phyloP scores from a whole-genome alignment of 768 basidiomycete genomes.

The Rhodotorula graminis region DNA sequence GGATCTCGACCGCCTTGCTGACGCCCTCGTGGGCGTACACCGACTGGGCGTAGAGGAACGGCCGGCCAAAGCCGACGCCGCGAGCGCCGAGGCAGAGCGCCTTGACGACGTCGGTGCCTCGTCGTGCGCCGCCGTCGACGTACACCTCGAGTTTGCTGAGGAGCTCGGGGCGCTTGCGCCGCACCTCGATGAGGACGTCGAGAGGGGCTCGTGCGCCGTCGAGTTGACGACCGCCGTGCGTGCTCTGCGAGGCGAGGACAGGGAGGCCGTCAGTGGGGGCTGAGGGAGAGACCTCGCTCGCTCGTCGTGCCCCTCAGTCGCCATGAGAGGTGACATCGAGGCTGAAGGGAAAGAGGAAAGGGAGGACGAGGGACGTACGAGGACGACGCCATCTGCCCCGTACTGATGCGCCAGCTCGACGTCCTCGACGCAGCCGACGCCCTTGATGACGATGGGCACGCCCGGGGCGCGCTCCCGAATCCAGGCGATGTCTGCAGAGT shows the following conservation, averaged over 20 bases:
- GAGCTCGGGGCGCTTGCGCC: constrained; percentile 47
- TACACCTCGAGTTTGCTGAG: constrained; percentile 50
- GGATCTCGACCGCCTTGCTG: constrained; percentile 42
- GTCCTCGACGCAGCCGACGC: constrained; percentile 20
- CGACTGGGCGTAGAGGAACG: constrained; percentile 68
- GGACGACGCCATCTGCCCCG: constrained; percentile 24
- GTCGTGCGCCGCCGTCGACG: constrained; percentile 52
- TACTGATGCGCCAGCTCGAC: constrained; percentile 21
- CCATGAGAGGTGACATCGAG: too few species aligned
- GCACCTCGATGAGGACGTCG: constrained; percentile 53
- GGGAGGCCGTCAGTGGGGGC: background rate
- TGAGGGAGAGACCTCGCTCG: too few species aligned
- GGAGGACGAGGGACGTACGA: background rate
- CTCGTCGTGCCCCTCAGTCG: background rate
- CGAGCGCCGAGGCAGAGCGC: constrained; percentile 61
- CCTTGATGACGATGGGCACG: constrained; percentile 27
- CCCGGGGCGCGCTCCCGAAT: constrained; percentile 9
- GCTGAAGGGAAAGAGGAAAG: background rate
- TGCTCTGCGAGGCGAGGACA: background rate
- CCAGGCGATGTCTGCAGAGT: constrained; percentile 14
- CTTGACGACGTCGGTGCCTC: constrained; percentile 54
- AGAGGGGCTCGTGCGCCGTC: constrained; percentile 75
- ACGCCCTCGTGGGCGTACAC: constrained; percentile 48
- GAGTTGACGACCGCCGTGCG: constrained; percentile 59
- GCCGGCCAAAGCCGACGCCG: constrained; percentile 76